These are phyloP conservation scores for Senna siamea DNA, from an alignment of 306 rosid species.

Conservation along the genomic window DNA sequence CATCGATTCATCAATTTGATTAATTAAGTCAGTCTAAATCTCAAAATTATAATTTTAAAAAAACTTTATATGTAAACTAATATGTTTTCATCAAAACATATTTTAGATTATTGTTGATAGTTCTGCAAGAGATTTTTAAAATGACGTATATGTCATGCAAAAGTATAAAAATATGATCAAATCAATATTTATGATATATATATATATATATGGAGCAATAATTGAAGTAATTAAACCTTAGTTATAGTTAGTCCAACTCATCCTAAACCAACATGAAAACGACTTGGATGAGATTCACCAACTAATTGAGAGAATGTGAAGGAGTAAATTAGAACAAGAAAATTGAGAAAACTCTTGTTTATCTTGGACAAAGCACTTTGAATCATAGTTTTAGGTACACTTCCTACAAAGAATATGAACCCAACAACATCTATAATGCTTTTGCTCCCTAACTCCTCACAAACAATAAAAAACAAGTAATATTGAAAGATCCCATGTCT, in stretches of 20 bases:
- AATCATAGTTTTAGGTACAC: background rate
- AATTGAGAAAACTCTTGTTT: background rate
- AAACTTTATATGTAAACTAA: too few species aligned
- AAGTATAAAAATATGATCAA: too few species aligned
- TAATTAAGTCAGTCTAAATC: too few species aligned
- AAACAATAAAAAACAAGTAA: background rate
- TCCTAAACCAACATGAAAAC: background rate
- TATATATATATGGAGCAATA: background rate
- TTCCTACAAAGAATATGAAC: background rate
- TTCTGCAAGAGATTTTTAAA: too few species aligned
- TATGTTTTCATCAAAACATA: too few species aligned
- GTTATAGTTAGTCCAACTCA: too few species aligned
- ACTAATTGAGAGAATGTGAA: too few species aligned
- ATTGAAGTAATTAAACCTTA: too few species aligned
- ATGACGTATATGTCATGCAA: background rate
- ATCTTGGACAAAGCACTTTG: background rate
- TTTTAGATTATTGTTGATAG: too few species aligned
- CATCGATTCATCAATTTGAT: too few species aligned
- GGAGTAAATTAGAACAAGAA: background rate
- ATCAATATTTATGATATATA: too few species aligned
- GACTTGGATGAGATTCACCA: background rate
- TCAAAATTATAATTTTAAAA: too few species aligned
- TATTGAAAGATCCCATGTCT: background rate
- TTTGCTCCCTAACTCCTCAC: conserved; percentile 29
- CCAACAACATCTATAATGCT: background rate